phyloP scores from a whole-genome alignment of 2,329 filamentous ascomycete genomes.

The Monosporascus sp. region DNA sequence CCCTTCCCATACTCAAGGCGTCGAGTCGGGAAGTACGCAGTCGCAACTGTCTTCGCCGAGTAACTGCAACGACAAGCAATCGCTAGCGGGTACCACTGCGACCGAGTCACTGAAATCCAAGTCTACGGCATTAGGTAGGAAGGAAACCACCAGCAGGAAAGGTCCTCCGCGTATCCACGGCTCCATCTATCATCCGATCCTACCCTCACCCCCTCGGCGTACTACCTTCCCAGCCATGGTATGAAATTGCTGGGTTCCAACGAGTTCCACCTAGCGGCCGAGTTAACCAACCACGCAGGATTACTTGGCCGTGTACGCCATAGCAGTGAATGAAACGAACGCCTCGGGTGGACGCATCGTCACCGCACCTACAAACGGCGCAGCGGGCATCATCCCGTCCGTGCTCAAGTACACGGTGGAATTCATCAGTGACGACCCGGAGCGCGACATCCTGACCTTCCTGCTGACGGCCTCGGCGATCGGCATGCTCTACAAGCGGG shows the following conservation, averaged over 20 bases:
- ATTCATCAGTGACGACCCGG: conserved; percentile 44
- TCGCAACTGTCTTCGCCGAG: conserved; percentile 12
- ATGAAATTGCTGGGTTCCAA: neutral
- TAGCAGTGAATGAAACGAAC: conserved; percentile 49
- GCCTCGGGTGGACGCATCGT: conserved; percentile 45
- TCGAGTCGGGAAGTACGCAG: conserved; percentile 6
- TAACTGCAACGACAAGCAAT: neutral
- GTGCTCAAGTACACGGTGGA: conserved; percentile 46
- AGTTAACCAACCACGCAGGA: conserved; percentile 19
- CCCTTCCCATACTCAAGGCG: conserved; percentile 25
- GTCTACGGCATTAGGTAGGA: conserved; percentile 12
- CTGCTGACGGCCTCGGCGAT: conserved; percentile 44
- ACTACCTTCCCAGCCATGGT: conserved; percentile 43
- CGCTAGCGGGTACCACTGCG: conserved; percentile 1
- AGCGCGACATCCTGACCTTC: conserved; percentile 44
- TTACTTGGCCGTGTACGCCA: conserved; percentile 44
- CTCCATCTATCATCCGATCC: conserved; percentile 38
- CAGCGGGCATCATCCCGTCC: conserved; percentile 44
- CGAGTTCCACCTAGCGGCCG: neutral
- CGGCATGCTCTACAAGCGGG: conserved; percentile 48
- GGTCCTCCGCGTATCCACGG: conserved; percentile 38
- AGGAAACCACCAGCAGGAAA: conserved; percentile 18
- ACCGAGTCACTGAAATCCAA: conserved; percentile 2
- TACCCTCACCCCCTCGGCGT: conserved; percentile 38
- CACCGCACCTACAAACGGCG: conserved; percentile 46